phyloP scores from a whole-genome alignment of 495 filamentous ascomycete species.

The Parathielavia appendiculata region DNA sequence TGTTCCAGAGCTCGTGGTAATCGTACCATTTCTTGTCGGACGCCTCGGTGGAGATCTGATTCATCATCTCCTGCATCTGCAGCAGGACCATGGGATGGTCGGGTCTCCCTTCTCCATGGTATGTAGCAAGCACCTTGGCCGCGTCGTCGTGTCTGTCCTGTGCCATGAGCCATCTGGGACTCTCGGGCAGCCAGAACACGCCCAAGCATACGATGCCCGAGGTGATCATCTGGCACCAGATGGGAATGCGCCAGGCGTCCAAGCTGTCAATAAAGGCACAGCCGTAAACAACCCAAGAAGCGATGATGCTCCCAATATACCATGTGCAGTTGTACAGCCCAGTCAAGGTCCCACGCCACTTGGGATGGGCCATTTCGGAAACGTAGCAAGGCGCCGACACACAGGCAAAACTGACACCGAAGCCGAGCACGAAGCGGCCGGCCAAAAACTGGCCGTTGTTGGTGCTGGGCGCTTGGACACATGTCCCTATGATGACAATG shows the following conservation, averaged over 20 bases:
- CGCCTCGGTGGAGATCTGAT: constrained; percentile 48
- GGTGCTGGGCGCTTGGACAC: constrained; percentile 45
- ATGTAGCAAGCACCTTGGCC: constrained; percentile 46
- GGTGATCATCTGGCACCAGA: constrained; percentile 37
- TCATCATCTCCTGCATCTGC: constrained; percentile 54
- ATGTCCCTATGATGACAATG: constrained; percentile 58
- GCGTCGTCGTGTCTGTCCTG: constrained; percentile 48
- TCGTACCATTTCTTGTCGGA: constrained; percentile 66
- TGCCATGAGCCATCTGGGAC: constrained; percentile 36
- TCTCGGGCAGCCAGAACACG: constrained; percentile 36
- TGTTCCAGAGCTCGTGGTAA: constrained; percentile 58
- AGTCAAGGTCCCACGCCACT: constrained; percentile 59
- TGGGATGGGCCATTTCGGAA: constrained; percentile 68
- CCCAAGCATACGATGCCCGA: constrained; percentile 32
- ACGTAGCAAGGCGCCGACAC: constrained; percentile 71
- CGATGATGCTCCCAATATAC: constrained; percentile 32
- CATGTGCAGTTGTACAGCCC: constrained; percentile 37
- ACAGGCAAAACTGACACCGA: constrained; percentile 62
- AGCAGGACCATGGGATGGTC: constrained; percentile 51
- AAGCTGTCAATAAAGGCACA: constrained; percentile 22
- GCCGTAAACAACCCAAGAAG: constrained; percentile 31
- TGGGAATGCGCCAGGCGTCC: constrained; percentile 34
- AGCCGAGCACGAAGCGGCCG: constrained; percentile 72
- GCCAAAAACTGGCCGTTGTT: constrained; percentile 54
- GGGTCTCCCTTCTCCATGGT: constrained; percentile 46